A percentile compares a stretch with the other conserved stretches of the same genome.
phyloP scores from a whole-genome alignment of 768 basidiomycete species.

The Pisolithus albus region DNA sequence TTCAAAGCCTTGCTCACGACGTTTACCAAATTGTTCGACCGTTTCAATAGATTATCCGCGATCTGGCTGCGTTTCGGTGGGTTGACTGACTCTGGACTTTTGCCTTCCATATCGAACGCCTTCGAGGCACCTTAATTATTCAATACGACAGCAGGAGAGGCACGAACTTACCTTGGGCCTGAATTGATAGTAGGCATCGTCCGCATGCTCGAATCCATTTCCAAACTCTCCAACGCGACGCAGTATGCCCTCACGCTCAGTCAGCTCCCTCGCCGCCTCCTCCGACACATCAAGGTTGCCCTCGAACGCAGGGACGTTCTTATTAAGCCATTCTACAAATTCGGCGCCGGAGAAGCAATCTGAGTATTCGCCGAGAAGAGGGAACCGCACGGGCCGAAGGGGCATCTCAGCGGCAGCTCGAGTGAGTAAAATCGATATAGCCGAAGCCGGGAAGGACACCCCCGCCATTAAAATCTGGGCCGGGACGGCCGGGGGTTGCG shows the following conservation, averaged over 20 bases:
- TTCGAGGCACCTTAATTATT: slow-evolving; percentile 10
- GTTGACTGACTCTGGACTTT: slow-evolving; percentile 17
- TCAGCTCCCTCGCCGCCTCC: slow-evolving; percentile 52
- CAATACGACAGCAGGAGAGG: neutral
- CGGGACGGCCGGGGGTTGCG: slow-evolving; percentile 35
- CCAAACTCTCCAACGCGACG: slow-evolving; percentile 79
- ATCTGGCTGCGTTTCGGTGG: slow-evolving; percentile 30
- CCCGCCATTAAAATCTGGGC: slow-evolving; percentile 70
- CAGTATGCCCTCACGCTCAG: slow-evolving; percentile 48
- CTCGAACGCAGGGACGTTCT: slow-evolving; percentile 69
- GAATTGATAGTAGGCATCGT: slow-evolving; percentile 82
- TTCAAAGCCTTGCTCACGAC: slow-evolving; percentile 69
- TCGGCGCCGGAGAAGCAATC: slow-evolving; percentile 88
- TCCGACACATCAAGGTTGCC: slow-evolving; percentile 76
- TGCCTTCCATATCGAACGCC: slow-evolving; percentile 26
- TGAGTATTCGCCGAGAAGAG: slow-evolving; percentile 76
- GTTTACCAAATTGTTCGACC: slow-evolving; percentile 61
- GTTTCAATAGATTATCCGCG: slow-evolving; percentile 56
- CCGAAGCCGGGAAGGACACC: slow-evolving; percentile 54
- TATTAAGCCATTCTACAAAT: slow-evolving; percentile 77
- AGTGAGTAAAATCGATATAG: slow-evolving; percentile 61
- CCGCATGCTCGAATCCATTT: slow-evolving; percentile 70
- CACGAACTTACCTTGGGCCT: slow-evolving; percentile 54
- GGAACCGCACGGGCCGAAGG: slow-evolving; percentile 65
- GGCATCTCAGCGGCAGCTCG: slow-evolving; percentile 69